Evolutionary conservation across 352 stramenopile genomes (phyloP), one percentile per base, ranked within the genome.

Genomic region (Globisporangium nunn): DNA sequence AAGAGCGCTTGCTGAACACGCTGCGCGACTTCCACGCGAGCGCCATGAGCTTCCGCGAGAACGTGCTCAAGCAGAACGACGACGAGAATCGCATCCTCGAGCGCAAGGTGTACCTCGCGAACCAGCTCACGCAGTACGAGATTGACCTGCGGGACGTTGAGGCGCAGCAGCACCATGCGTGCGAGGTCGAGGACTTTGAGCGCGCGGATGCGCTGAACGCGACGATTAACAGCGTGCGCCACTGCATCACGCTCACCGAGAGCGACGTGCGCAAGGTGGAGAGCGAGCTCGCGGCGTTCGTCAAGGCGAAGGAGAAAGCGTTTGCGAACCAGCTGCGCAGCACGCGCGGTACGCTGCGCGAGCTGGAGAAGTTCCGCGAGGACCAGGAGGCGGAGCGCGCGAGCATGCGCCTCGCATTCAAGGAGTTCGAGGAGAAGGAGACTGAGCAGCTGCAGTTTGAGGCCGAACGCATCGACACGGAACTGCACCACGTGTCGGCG

Each of bases 141-240:
- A 72, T 91, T 47, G 84, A 94, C 62, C 62, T 94, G 33, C 72
- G 70, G 12, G 75, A 85, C 8, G 73, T 94, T n/a, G 84, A 94
- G 59, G 81, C 74, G 11, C 78, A 91, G 62, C 84, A 94, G 51
- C 74, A 92, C 17, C 81, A 88, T 48, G 81, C 84, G 2, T 81
- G 75, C 43, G 80, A 91, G 56, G 71, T 89, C 33, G 84, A 94
- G 51, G 84, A 94, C 68, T 94, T 94, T 52, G 84, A 94, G 49
- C 86, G 85, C 39, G 84, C 84, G 0, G 84, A 94, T 50, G 76
- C 84, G 5, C 63, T 94, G 6, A 92, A 94, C 60, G 65, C 74
- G 12, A 88, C 76, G 6, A 87, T 94, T 57, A 88, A 86, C 69
- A 91, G 79, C 39, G 75, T 92, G 31, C 75, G 79, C 8, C 84